Base-by-base conservation (phyloP, 495 filamentous ascomycete species). In the Rostrohypoxylon terebratum region DNA sequence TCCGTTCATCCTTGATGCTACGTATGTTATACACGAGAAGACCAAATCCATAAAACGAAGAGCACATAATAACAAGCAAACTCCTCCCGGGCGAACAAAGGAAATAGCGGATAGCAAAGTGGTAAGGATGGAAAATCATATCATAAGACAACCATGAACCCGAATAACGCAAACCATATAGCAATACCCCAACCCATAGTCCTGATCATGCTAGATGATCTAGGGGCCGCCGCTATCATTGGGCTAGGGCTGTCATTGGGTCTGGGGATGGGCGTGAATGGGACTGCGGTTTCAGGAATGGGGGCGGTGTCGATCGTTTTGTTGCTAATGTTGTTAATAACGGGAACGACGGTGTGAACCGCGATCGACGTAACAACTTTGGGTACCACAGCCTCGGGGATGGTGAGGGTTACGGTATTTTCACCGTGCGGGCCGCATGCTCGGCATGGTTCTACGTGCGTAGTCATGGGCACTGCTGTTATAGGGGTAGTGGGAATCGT, bases 311-410 rank as follows among this genome's bases (percentile, higher is more conserved):
- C 21, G 0, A 34, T 34, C 8, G 33, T 34, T 4, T 34, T 4
- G 33, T 3, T 34, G 8, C 54, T 48, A 0, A 10, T 34, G 40
- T 57, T 63, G 50, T 25, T 38, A n/a, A 60, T 18, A 6, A 74
- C n/a, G 4, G 68, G 72, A 28, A 77, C 53, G 14, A 76, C 75
- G 0, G 75, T 77, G 9, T 77, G 61, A 8, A 77, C 72, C 5
- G 69, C 51, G 48, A 71, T 11, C 4, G 72, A 59, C 21, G 63
- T 58, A 6, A 77, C 67, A 25, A 53, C 59, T n/a, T 38, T 9
- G 7, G 69, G 62, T 16, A 28, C 23, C 1, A 66, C 69, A 34
- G 73, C 66, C 3, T 8, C 16, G 0, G 75, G 75, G 3, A 73
- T 36, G 5, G 75, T 75, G 0, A 74, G 61, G 3, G 70, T 77